Base-by-base conservation (phyloP, 257 asterid species). In the Salvia splendens region DNA sequence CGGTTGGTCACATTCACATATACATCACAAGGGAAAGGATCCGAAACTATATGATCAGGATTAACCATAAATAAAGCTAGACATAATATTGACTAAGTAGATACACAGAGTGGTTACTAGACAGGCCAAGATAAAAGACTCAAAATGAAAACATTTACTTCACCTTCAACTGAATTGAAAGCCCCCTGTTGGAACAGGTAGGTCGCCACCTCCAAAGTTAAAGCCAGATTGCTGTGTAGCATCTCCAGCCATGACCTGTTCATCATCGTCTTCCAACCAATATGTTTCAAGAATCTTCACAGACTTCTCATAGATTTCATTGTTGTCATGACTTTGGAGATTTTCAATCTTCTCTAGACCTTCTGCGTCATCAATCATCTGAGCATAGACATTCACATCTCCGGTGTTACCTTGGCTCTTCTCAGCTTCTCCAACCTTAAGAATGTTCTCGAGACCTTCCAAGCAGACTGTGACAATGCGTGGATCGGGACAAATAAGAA, bases 171-270 rank as follows among this genome's bases (percentile, higher is more conserved):
- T 56, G 41, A 89, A 89, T 66, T 85, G 82, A 76, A 89, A 89
- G 50, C 96, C 95, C 43, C 91, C 95, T 0, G 95, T 52, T 72
- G 95, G 95, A 69, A 80, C 85, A 32, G 90, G 66, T 61, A 71
- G 67, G 33, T 82, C 84, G 5, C 83, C 83, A 24, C 79, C 89
- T 32, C 89, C 95, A 70, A 87, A 89, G 79, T 70, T 74, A 79
- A 89, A 83, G 59, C 85, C 85, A 51, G 84, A 24, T 43, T 77
- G 87, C 1, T 77, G 87, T 1, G 77, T 59, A 53, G 82, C 82
- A 69, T 82, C 89, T 36, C 62, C 83, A 42, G 90, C 61, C 46
- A 28, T 73, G 72, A 73, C 70, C 64, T 72, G 80, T 38, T 73
- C 83, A 28, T 69, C 78, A 6, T 81, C 86, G 40, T 81, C 86